phyloP scores from a whole-genome alignment of 2,329 filamentous ascomycete species.

The Xylariomycetidae sp. region DNA sequence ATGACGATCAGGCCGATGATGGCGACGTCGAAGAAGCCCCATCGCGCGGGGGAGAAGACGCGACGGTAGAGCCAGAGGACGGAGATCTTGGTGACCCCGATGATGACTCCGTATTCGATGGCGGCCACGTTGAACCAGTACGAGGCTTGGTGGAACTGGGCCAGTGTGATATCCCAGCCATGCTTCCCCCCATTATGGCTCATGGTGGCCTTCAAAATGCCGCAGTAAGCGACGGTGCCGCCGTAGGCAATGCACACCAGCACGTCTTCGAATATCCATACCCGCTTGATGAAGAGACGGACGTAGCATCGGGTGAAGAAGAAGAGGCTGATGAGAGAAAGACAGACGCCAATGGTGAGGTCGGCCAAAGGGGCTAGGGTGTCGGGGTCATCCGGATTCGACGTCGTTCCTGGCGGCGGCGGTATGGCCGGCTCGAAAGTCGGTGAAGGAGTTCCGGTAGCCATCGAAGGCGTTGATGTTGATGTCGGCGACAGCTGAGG shows the following conservation, averaged over 20 bases:
- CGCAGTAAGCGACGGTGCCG: slow-evolving; percentile 10
- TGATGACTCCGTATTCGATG: slow-evolving; percentile 13
- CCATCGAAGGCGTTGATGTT: too few relatives aligned
- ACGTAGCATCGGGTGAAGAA: slow-evolving; percentile 11
- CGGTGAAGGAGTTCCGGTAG: too few relatives aligned
- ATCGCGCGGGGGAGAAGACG: slow-evolving; percentile 14
- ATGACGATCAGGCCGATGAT: slow-evolving; percentile 12
- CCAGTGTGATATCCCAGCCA: slow-evolving; percentile 13
- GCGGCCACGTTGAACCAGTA: slow-evolving; percentile 17
- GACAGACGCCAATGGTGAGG: slow-evolving; percentile 9
- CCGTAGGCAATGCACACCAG: slow-evolving; percentile 1
- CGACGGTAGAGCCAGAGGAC: slow-evolving; percentile 17
- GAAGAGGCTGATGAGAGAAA: slow-evolving; percentile 10
- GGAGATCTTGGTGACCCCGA: slow-evolving; percentile 14
- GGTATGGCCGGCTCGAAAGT: slow-evolving; percentile 9
- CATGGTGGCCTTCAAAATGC: slow-evolving; percentile 6
- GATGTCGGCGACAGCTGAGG: too few relatives aligned
- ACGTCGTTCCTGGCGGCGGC: slow-evolving; percentile 10
- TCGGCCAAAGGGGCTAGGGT: slow-evolving; percentile 3
- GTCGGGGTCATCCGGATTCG: slow-evolving; percentile 9
- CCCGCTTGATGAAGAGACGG: slow-evolving; percentile 8
- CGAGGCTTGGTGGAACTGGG: slow-evolving; percentile 6
- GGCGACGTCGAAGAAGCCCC: slow-evolving; percentile 11
- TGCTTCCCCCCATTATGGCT: slow-evolving; percentile 12
- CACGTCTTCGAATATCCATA: slow-evolving; percentile 15